A percentile compares a stretch with the other conserved stretches of the same genome.
Conservation (phyloP, 1,139 yeast species). For the Ogataea hybrid region DNA sequence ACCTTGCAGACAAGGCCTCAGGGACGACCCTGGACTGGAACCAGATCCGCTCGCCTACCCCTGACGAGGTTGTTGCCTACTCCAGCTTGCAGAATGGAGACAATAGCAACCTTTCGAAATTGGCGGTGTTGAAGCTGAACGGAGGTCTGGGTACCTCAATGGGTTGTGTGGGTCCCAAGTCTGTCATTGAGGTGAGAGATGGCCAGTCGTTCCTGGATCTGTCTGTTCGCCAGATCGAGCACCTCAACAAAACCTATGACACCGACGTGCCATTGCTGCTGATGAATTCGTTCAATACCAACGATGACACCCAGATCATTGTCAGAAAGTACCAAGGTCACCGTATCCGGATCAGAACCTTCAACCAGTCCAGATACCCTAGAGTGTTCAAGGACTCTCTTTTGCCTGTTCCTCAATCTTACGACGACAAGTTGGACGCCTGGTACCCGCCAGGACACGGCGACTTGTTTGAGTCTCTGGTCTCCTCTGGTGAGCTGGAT, state of each 20-base stretch:
- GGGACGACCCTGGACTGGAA: constrained; percentile 92
- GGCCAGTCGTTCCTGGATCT: constrained; percentile 96
- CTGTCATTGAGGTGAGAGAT: constrained; percentile 97
- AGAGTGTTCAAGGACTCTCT: constrained; percentile 92
- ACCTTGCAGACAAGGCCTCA: constrained; percentile 83
- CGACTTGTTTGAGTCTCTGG: constrained; percentile 88
- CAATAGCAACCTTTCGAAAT: constrained; percentile 61
- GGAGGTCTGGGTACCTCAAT: constrained; percentile 99
- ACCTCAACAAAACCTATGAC: constrained; percentile 85
- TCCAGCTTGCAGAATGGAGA: constrained; percentile 41
- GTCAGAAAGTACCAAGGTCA: constrained; percentile 97
- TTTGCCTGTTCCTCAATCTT: constrained; percentile 84
- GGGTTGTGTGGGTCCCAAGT: constrained; percentile 99
- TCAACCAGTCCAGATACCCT: constrained; percentile 96
- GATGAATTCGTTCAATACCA: constrained; percentile 98
- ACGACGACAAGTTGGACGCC: constrained; percentile 68
- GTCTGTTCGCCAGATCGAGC: constrained; percentile 95
- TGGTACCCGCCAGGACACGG: constrained; percentile 99
- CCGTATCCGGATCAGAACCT: constrained; percentile 91
- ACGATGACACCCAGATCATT: constrained; percentile 90
- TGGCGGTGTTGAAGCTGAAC: constrained; percentile 92
- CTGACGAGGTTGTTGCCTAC: constrained; percentile 87
- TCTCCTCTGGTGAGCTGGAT: constrained; percentile 90
- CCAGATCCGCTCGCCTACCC: constrained; percentile 82
- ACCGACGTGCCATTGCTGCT: constrained; percentile 93